Evolutionary conservation across 306 rosid species (phyloP).

Genomic region (Cicer chorassanicum): DNA sequence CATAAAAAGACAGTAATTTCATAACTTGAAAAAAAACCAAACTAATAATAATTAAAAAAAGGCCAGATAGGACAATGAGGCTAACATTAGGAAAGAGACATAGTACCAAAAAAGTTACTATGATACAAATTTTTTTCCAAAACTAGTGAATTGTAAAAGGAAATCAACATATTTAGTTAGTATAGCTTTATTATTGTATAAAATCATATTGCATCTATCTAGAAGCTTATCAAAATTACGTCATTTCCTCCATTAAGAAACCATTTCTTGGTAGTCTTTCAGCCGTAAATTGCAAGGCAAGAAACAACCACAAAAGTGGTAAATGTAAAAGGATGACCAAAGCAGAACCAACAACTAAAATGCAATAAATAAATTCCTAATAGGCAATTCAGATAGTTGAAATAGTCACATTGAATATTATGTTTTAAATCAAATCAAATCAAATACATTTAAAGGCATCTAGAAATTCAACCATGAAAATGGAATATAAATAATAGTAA

Average conservation of each 20-base stretch:
- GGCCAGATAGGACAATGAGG: background rate
- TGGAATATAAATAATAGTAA: no score
- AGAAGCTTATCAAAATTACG: slow-evolving; percentile 38
- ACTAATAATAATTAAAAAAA: background rate
- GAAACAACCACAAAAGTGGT: slow-evolving; percentile 29
- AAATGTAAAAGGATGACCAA: slow-evolving; percentile 30
- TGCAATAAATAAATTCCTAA: slow-evolving; percentile 28
- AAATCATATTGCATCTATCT: slow-evolving; percentile 9
- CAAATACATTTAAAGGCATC: slow-evolving; percentile 3
- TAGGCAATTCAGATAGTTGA: background rate
- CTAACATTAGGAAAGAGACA: slow-evolving; percentile 27
- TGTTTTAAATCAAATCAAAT: slow-evolving; percentile 12
- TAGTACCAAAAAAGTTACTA: slow-evolving; percentile 4
- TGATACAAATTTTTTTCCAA: background rate
- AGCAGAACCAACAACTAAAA: slow-evolving; percentile 21
- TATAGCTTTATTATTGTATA: background rate
- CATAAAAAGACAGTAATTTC: background rate
- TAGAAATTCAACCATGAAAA: slow-evolving; percentile 15
- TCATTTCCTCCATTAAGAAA: slow-evolving; percentile 30
- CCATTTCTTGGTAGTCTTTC: slow-evolving; percentile 13
- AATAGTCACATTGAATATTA: slow-evolving; percentile 7
- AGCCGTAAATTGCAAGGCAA: slow-evolving; percentile 41
- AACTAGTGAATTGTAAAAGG: background rate
- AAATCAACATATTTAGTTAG: slow-evolving; percentile 3
- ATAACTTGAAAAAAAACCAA: background rate